Conservation (phyloP, 768 basidiomycete species). For the Tremella fuciformis region DNA sequence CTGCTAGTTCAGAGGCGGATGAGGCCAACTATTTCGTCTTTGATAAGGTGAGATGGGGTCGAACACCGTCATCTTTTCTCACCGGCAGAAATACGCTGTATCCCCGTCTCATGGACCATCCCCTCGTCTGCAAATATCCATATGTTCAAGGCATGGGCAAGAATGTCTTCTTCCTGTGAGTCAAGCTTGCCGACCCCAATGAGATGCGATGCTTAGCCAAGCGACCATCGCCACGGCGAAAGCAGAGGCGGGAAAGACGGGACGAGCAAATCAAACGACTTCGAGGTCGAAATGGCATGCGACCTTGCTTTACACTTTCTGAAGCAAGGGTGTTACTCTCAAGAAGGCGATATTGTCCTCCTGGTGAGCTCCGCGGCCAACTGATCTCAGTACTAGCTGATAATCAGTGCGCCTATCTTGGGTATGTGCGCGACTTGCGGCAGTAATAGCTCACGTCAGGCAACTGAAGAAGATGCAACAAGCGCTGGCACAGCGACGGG, state of each 20-base stretch:
- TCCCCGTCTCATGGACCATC: slow-evolving; percentile 14
- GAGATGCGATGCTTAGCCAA: not conserved
- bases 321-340: slow-evolving; percentile 58
- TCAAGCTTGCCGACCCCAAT: not conserved
- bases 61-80: too few species aligned
- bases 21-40: slow-evolving; percentile 65
- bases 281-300: slow-evolving; percentile 62
- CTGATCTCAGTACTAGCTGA: slow-evolving; percentile 2
- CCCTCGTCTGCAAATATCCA: slow-evolving; percentile 5
- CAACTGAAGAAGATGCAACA: slow-evolving; percentile 18
- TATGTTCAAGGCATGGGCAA: slow-evolving; percentile 58
- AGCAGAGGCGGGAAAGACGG: slow-evolving; percentile 63
- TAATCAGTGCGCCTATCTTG: slow-evolving; percentile 21
- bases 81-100: slow-evolving; percentile 13
- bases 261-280: slow-evolving; percentile 64
- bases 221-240: slow-evolving; percentile 62
- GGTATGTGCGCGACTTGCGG: slow-evolving; percentile 7
- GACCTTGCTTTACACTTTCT: slow-evolving; percentile 61
- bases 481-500: slow-evolving; percentile 9
- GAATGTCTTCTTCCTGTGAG: slow-evolving; percentile 64
- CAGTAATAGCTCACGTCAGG: slow-evolving; percentile 2
- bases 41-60: slow-evolving; percentile 57
- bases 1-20: slow-evolving; percentile 73
- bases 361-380: slow-evolving; percentile 36
- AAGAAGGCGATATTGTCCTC: slow-evolving; percentile 59